Percentiles rank a stretch among this genome's conserved stretches.
Conservation (phyloP, 2,329 filamentous ascomycete genomes). For the Pseudogymnoascus sp. region DNA sequence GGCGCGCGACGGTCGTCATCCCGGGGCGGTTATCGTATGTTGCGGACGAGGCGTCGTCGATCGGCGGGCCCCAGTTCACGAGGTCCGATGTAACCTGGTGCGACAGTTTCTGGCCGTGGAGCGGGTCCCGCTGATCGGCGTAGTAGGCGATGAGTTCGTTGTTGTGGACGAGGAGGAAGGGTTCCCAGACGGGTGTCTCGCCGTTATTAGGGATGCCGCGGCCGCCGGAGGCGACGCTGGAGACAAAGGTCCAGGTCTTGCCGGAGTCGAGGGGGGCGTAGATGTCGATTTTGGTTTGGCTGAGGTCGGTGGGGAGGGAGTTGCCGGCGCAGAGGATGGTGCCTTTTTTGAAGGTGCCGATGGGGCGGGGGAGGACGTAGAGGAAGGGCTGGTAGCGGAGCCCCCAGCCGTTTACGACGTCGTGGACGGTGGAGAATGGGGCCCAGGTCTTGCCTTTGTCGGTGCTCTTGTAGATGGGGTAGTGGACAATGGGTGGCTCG, state of each 20-base stretch:
- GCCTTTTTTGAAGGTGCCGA: conserved; percentile 51
- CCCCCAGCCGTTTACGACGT: conserved; percentile 56
- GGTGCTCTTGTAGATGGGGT: conserved; percentile 44
- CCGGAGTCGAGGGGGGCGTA: conserved; percentile 56
- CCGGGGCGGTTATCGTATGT: conserved; percentile 56
- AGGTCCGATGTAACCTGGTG: conserved; percentile 51
- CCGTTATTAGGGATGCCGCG: conserved; percentile 52
- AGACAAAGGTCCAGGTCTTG: conserved; percentile 57
- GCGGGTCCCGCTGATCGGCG: conserved; percentile 59
- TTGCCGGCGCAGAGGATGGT: conserved; percentile 50
- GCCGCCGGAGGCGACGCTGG: conserved; percentile 52
- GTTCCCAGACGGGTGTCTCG: conserved; percentile 63
- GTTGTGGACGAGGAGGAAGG: conserved; percentile 52
- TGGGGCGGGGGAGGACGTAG: conserved; percentile 49
- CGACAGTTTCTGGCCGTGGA: conserved; percentile 58
- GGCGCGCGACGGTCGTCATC: conserved; percentile 53
- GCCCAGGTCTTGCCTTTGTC: conserved; percentile 53
- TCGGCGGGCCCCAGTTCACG: conserved; percentile 46
- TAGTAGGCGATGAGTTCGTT: conserved; percentile 58
- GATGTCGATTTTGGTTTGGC: conserved; percentile 57
- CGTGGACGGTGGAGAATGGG: conserved; percentile 52
- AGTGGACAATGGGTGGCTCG: conserved; percentile 41
- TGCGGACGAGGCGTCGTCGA: conserved; percentile 55
- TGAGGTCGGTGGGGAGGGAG: conserved; percentile 41
- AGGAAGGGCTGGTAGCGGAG: conserved; percentile 62